These are phyloP conservation scores for Paraconiothyrium brasiliense DNA, from an alignment of 2,329 filamentous ascomycete genomes.

Conservation along the genomic window DNA sequence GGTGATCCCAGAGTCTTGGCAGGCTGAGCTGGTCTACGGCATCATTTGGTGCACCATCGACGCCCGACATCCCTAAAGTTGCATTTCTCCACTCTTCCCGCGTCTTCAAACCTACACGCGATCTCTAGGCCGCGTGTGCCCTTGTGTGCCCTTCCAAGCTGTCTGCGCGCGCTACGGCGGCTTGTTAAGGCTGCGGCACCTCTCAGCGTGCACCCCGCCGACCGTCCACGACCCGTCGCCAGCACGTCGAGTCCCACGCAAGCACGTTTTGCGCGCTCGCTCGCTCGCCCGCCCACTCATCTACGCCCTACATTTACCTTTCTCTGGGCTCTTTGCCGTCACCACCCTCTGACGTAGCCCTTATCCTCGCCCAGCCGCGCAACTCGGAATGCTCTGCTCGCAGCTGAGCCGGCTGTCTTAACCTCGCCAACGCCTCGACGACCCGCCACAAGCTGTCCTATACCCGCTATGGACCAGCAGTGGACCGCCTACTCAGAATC, in stretches of 20 bases:
- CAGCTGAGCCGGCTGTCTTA: constrained; percentile 46
- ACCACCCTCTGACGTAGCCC: constrained; percentile 20
- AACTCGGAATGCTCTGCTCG: constrained; percentile 47
- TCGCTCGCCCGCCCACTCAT: constrained; percentile 18
- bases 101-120: background rate
- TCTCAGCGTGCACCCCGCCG: constrained; percentile 16
- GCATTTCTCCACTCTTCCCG: background rate
- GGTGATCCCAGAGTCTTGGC: constrained; percentile 4
- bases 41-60: background rate
- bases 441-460: constrained; percentile 16
- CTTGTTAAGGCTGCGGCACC: constrained; percentile 5
- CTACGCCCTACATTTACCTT: constrained; percentile 15
- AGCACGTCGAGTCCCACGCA: constrained; percentile 29
- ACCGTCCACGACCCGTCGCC: constrained; percentile 26
- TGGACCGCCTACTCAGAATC: constrained; percentile 50
- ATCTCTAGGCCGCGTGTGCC: constrained; percentile 6
- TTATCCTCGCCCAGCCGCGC: constrained; percentile 26
- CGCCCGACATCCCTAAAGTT: constrained; percentile 6
- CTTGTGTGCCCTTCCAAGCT: background rate
- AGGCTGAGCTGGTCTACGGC: background rate
- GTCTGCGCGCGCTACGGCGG: constrained; percentile 8
- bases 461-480: constrained; percentile 48
- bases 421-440: constrained; percentile 22
- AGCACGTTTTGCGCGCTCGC: constrained; percentile 21
- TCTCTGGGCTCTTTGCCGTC: constrained; percentile 11